Percentiles rank a stretch among this genome's conserved stretches.
Conservation (phyloP, 805 yeast genomes). For the Schizosaccharomyces lindneri region DNA sequence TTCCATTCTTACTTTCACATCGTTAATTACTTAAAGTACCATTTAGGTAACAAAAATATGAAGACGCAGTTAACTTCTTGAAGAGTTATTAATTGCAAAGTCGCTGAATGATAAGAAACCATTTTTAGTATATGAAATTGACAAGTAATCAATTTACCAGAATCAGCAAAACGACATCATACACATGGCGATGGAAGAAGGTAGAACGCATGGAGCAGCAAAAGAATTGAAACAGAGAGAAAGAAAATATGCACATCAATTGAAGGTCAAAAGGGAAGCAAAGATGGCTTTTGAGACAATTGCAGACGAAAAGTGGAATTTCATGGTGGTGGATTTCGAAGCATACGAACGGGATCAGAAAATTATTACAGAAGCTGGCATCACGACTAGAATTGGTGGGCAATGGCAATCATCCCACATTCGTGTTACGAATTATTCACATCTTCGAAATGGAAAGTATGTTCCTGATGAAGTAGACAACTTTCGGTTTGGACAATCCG, state of each 20-base stretch:
- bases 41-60: too few relatives aligned
- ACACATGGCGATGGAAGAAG: too few relatives aligned
- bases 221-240: not conserved
- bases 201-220: too few relatives aligned
- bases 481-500: conserved; percentile 5
- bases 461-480: conserved; percentile 4
- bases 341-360: conserved; percentile 3
- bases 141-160: too few relatives aligned
- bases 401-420: conserved; percentile 2
- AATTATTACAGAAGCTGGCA: conserved; percentile 4
- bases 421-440: conserved; percentile 3
- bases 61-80: too few relatives aligned
- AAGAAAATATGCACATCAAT: not conserved
- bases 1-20: too few relatives aligned
- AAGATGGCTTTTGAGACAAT: not conserved
- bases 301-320: not conserved
- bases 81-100: too few relatives aligned
- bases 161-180: too few relatives aligned
- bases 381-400: not conserved
- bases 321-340: conserved; percentile 5
- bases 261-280: not conserved
- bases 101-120: too few relatives aligned
- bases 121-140: too few relatives aligned
- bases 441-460: conserved; percentile 4
- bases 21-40: too few relatives aligned